These are phyloP conservation scores for Umbelopsis ramanniana DNA, from an alignment of 192 early-diverging fungal species.

Conservation along the genomic window DNA sequence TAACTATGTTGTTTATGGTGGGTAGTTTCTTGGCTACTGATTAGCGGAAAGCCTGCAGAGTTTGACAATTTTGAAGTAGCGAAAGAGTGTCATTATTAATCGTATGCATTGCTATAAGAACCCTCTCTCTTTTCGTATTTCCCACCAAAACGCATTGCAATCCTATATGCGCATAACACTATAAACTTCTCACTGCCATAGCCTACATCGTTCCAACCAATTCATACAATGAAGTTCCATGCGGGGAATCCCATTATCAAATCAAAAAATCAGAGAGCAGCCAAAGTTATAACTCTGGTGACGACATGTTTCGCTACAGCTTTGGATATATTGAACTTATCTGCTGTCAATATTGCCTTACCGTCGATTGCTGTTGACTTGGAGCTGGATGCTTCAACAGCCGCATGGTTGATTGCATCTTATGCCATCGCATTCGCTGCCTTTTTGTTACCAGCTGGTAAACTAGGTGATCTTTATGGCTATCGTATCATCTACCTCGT, in stretches of 20 bases:
- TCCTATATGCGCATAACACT: too few species aligned
- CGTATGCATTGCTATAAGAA: too few species aligned
- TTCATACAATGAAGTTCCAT: too few species aligned
- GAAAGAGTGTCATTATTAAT: too few species aligned
- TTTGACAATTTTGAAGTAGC: too few species aligned
- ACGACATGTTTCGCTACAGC: slow-evolving; percentile 44
- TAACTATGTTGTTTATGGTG: too few species aligned
- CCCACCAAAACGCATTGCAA: too few species aligned
- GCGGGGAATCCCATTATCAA: not conserved
- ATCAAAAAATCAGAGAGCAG: not conserved
- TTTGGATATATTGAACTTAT: slow-evolving; percentile 45
- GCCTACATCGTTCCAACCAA: too few species aligned
- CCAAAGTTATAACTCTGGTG: slow-evolving; percentile 25
- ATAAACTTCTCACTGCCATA: too few species aligned
- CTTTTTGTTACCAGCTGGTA: slow-evolving; percentile 40
- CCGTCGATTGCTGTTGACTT: slow-evolving; percentile 33
- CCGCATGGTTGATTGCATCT: slow-evolving; percentile 34
- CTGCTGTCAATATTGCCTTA: slow-evolving; percentile 47
- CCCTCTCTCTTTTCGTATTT: too few species aligned
- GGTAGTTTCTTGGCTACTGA: too few species aligned
- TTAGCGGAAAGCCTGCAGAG: too few species aligned
- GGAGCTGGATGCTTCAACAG: slow-evolving; percentile 1
- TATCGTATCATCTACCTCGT: slow-evolving; percentile 39
- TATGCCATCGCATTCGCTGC: slow-evolving; percentile 42
- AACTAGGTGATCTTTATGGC: slow-evolving; percentile 44